phyloP scores from a whole-genome alignment of 306 rosid genomes.

The Boehmeria nivea region DNA sequence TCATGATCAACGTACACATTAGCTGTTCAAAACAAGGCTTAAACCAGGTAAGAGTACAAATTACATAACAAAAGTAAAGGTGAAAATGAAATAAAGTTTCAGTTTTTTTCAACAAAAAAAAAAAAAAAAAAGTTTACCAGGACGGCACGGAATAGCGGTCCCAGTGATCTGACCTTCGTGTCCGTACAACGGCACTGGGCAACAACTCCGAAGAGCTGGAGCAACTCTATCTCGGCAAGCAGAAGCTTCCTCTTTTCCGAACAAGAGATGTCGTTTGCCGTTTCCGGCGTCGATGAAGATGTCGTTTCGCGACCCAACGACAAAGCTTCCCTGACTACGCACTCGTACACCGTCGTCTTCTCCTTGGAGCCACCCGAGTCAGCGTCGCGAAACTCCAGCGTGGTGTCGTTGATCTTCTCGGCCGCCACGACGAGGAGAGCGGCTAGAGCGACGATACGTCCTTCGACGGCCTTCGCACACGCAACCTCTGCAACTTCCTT shows the following conservation, averaged over 20 bases:
- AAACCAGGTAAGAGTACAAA: no score
- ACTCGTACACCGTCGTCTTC: slow-evolving; percentile 34
- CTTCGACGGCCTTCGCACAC: slow-evolving; percentile 25
- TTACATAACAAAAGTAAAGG: neutral
- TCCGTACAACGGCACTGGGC: slow-evolving; percentile 24
- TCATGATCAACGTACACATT: no score
- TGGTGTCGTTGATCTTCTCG: slow-evolving; percentile 19
- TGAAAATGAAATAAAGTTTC: neutral
- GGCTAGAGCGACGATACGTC: slow-evolving; percentile 24
- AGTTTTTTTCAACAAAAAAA: no score
- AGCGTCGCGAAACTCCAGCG: slow-evolving; percentile 17
- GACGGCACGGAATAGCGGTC: slow-evolving; percentile 28
- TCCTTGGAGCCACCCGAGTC: slow-evolving; percentile 21
- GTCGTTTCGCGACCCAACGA: slow-evolving; percentile 14
- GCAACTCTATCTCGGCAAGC: slow-evolving; percentile 34
- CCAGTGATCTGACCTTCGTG: slow-evolving; percentile 21
- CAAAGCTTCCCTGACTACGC: slow-evolving; percentile 27
- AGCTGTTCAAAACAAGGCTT: neutral
- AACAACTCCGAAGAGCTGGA: slow-evolving; percentile 33
- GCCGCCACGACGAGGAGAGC: slow-evolving; percentile 32
- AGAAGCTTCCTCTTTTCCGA: slow-evolving; percentile 28
- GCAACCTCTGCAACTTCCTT: slow-evolving; percentile 36
- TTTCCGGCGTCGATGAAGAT: neutral
- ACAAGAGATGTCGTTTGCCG: slow-evolving; percentile 1
- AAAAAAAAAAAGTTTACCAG: slow-evolving; percentile 18